phyloP scores from a whole-genome alignment of 768 basidiomycete species.

The Leccinum broughii region DNA sequence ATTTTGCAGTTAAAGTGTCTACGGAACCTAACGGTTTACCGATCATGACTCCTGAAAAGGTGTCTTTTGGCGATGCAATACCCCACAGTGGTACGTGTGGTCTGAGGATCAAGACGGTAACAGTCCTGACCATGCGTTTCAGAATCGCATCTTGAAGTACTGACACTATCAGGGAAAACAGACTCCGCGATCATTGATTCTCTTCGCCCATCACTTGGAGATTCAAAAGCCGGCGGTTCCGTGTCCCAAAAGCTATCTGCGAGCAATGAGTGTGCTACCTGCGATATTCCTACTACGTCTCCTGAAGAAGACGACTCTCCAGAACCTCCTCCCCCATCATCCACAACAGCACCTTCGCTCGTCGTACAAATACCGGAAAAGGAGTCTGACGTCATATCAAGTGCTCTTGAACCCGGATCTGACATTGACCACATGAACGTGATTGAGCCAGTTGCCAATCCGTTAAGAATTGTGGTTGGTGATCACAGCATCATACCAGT shows the following conservation, averaged over 20 bases:
- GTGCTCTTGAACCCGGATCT: slow-evolving; percentile 7
- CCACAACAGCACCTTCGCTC: slow-evolving; percentile 15
- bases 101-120: neutral
- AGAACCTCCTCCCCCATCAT: slow-evolving; percentile 11
- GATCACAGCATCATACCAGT: slow-evolving; percentile 24
- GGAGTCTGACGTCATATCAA: slow-evolving; percentile 14
- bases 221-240: slow-evolving; percentile 6
- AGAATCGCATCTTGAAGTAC: slow-evolving; percentile 16
- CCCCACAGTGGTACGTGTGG: slow-evolving; percentile 19
- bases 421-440: slow-evolving; percentile 11
- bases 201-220: slow-evolving; percentile 8
- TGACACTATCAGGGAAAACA: slow-evolving; percentile 16
- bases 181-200: slow-evolving; percentile 6
- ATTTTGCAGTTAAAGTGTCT: slow-evolving; percentile 13
- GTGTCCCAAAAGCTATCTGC: slow-evolving; percentile 7
- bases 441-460: slow-evolving; percentile 11
- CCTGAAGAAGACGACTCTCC: slow-evolving; percentile 8
- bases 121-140: slow-evolving; percentile 13
- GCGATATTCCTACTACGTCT: slow-evolving; percentile 10
- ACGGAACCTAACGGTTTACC: slow-evolving; percentile 15
- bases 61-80: slow-evolving; percentile 9
- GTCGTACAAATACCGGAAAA: slow-evolving; percentile 17
- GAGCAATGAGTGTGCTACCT: slow-evolving; percentile 13
- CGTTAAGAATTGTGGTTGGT: slow-evolving; percentile 32
- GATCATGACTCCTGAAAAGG: slow-evolving; percentile 9